Conservation (phyloP, 75 land plant genomes). For the Cupressus sempervirens region DNA sequence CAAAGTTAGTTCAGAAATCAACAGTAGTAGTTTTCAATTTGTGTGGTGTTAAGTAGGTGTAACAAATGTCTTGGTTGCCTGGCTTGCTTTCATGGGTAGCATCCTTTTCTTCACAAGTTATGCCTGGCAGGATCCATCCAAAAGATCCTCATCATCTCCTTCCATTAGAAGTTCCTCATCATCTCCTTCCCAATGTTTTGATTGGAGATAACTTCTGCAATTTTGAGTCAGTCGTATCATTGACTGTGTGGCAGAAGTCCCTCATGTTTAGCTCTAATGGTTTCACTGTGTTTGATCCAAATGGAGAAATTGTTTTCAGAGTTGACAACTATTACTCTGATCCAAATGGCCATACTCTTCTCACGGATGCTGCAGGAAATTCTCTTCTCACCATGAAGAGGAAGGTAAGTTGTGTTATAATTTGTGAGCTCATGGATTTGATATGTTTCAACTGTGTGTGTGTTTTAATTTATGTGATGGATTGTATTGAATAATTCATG, state of each 20-base stretch:
- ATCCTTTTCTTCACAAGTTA: not conserved
- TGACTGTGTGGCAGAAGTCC: slow-evolving; percentile 66
- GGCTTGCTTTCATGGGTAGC: not conserved
- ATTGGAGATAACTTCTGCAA: not conserved
- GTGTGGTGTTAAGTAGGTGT: too few relatives aligned
- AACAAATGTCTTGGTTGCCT: too few relatives aligned
- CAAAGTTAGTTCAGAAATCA: too few relatives aligned
- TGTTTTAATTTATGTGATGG: too few relatives aligned
- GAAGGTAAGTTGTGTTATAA: slow-evolving; percentile 12
- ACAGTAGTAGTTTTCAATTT: too few relatives aligned
- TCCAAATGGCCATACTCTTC: slow-evolving; percentile 27
- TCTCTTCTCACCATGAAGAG: slow-evolving; percentile 46
- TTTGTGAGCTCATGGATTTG: too few relatives aligned
- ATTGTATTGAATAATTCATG: too few relatives aligned
- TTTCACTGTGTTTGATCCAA: slow-evolving; percentile 49
- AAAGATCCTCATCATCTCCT: not conserved
- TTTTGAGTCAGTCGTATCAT: slow-evolving; percentile 10
- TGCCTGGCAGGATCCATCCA: not conserved
- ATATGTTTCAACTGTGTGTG: too few relatives aligned
- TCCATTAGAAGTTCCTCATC: too few relatives aligned
- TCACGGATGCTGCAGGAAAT: slow-evolving; percentile 56
- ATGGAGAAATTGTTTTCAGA: slow-evolving; percentile 42
- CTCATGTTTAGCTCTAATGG: slow-evolving; percentile 50
- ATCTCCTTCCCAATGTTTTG: not conserved
- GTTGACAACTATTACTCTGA: slow-evolving; percentile 48